Percentiles rank a stretch among this genome's conserved stretches.
These are phyloP conservation scores for Vitis riparia DNA, from an alignment of 164 flowering plant genomes.

Conservation along the genomic window DNA sequence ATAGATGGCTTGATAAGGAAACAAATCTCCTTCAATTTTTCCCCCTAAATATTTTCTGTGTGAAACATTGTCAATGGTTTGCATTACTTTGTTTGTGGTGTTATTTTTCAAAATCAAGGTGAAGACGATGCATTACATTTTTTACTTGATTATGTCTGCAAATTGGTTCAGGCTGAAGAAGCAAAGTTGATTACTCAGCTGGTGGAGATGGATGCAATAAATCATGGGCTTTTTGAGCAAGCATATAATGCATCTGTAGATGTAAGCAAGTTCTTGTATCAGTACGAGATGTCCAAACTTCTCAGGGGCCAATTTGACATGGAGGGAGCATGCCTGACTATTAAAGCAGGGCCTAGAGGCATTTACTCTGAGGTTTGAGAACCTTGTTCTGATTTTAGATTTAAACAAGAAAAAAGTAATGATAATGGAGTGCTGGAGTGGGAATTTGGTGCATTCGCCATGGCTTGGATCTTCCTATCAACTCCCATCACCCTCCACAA, in stretches of 20 bases:
- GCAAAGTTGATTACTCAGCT: conserved; percentile 76
- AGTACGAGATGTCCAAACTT: conserved; percentile 77
- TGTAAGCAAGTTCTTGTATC: conserved; percentile 67
- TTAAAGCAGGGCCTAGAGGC: conserved; percentile 56
- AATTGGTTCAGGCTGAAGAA: conserved; percentile 73
- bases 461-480: too few species aligned
- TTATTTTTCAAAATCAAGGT: too few species aligned
- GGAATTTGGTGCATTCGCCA: too few species aligned
- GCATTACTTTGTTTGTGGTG: too few species aligned
- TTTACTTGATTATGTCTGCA: background rate
- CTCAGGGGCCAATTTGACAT: conserved; percentile 69
- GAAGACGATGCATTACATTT: background rate
- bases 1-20: too few species aligned
- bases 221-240: conserved; percentile 67
- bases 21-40: too few species aligned
- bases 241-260: conserved; percentile 74
- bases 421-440: too few species aligned
- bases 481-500: too few species aligned
- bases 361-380: conserved; percentile 52
- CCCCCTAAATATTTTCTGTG: too few species aligned
- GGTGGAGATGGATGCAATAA: conserved; percentile 67
- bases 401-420: background rate
- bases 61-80: too few species aligned
- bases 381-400: background rate
- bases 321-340: conserved; percentile 76